Evolutionary conservation across 1,284 basidiomycete genomes (phyloP).

Genomic region (Sanghuangporus weigelae): DNA sequence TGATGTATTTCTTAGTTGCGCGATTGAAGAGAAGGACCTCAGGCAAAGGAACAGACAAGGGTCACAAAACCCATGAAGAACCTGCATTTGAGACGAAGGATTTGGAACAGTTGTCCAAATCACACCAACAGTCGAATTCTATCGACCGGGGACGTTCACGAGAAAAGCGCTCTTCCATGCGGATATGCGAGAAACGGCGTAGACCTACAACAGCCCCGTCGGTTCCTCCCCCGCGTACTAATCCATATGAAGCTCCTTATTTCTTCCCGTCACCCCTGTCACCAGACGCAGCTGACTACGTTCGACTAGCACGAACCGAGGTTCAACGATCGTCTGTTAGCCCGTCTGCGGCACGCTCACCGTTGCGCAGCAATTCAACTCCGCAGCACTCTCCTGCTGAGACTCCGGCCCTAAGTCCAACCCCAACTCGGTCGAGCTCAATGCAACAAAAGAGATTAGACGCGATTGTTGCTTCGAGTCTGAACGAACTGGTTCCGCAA

Average conservation of each 20-base stretch:
- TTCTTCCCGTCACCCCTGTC: conserved; percentile 47
- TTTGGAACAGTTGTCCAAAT: background rate
- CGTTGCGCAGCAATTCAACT: background rate
- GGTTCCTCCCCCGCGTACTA: conserved; percentile 36
- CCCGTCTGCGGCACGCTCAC: background rate
- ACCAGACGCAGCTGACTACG: conserved; percentile 31
- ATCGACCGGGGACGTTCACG: conserved; percentile 15
- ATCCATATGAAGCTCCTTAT: conserved; percentile 58
- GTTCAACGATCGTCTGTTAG: background rate
- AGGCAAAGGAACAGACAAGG: background rate
- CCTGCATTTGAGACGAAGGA: background rate
- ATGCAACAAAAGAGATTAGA: background rate
- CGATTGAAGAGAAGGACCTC: background rate
- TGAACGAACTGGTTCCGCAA: background rate
- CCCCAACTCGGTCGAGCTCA: background rate
- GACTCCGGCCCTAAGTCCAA: background rate
- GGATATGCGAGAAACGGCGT: background rate
- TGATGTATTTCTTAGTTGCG: background rate
- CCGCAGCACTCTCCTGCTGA: background rate
- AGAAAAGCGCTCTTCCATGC: background rate
- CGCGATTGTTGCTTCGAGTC: background rate
- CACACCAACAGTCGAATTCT: background rate
- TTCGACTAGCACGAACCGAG: conserved; percentile 23
- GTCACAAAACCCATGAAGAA: background rate
- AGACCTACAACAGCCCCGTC: conserved; percentile 6